phyloP scores from a whole-genome alignment of 2,329 filamentous ascomycete genomes.

The Venturia asperata region DNA sequence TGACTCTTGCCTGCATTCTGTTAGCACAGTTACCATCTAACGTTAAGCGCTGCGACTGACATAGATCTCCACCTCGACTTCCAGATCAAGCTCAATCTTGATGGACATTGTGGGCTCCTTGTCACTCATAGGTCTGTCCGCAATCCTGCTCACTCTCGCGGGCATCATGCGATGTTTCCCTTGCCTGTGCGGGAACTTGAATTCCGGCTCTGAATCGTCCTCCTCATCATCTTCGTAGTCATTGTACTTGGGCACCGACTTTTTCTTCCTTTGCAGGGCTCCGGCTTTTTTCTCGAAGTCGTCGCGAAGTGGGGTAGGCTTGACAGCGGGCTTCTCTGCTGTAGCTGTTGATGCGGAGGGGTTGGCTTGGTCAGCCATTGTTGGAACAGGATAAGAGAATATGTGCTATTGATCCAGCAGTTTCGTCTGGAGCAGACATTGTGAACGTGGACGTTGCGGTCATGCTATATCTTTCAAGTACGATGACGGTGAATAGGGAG shows the following conservation, averaged over 20 bases:
- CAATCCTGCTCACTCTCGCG: not conserved
- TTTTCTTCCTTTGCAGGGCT: not conserved
- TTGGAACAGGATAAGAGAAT: not conserved
- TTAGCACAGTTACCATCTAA: not conserved
- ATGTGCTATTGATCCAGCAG: not conserved
- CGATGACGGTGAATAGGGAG: conserved; percentile 3
- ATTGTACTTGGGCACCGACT: not conserved
- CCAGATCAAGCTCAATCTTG: not conserved
- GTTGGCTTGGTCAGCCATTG: conserved; percentile 2
- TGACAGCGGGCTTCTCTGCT: not conserved
- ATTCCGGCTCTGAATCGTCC: not conserved
- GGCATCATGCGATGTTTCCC: not conserved
- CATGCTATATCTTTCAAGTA: not conserved
- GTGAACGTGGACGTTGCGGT: not conserved
- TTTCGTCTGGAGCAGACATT: not conserved
- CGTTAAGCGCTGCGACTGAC: not conserved
- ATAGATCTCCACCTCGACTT: conserved; percentile 1
- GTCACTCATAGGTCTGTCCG: not conserved
- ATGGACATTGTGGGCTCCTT: conserved; percentile 2
- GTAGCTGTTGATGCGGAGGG: not conserved
- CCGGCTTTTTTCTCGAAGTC: not conserved
- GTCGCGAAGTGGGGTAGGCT: not conserved
- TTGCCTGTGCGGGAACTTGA: not conserved
- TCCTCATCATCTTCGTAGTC: not conserved
- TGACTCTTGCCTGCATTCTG: not conserved